Evolutionary conservation across 192 early-diverging fungal species (phyloP), one percentile per base, ranked within the genome.

Genomic region (Mortierella antarctica): DNA sequence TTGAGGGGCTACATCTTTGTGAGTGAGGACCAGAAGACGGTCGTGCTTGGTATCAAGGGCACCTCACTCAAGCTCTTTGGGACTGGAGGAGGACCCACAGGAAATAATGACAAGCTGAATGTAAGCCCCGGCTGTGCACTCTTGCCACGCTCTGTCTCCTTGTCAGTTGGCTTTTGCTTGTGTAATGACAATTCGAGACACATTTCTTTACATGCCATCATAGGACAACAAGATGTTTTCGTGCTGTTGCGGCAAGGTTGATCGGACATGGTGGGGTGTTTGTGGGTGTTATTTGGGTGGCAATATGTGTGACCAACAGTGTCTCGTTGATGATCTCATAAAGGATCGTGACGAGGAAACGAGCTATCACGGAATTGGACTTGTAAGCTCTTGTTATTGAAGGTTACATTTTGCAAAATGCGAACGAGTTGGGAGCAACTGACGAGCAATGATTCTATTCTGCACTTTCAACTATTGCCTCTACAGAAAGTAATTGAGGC

Each of bases 151-250:
- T 14, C 1, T 50, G 49, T 50, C 12, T 50, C 17, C 12, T 50
- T 14, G 49, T 4, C 49, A 50, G 49, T 14, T 50, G 17, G n/a
- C n/a, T 50, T 50, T 31, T 31, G 3, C 31, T 31, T 3, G 3
- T 31, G 49, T 50, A 14, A 1, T 14, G 17, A 17, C 12, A 50
- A 50, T 50, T 17, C 17, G 49, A 50, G 11, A 1, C 11, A 50
- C 49, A 14, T 2, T 49, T 49, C 17, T 50, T 50, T 11, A 17
- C 49, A 50, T 50, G 49, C 17, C 12, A 17, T 55, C 54, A 49
- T 82, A 88, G 87, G 96, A 98, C 81, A 98, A 98, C 83, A 89
- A 94, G 62, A 87, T 98, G 82, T 98, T 98, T 73, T 96, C 95
- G 9, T 98, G 97, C 86, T 98, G 97, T 87, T 98, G 97, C 74